Evolutionary conservation across 305 asterid genomes (phyloP).

Genomic region (Andrographis paniculata): DNA sequence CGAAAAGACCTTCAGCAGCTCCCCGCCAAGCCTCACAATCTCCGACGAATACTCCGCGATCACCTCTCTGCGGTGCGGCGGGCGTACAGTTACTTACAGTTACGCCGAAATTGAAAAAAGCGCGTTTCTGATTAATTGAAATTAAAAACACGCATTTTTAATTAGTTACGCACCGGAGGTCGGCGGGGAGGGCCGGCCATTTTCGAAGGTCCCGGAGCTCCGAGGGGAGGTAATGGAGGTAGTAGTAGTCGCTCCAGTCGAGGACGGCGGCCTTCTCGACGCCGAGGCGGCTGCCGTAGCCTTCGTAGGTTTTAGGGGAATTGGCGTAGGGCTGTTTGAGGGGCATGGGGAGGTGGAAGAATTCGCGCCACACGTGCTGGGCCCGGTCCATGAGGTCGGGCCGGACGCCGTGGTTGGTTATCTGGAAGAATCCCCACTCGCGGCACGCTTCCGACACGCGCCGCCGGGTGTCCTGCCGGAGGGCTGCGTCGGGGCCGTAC

Average conservation of each 20-base stretch:
- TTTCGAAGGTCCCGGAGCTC: slow-evolving; percentile 48
- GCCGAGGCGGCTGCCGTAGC: slow-evolving; percentile 82
- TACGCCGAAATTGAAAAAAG: not conserved
- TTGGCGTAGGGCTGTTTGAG: slow-evolving; percentile 59
- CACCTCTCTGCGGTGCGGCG: slow-evolving; percentile 39
- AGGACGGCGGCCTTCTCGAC: slow-evolving; percentile 71
- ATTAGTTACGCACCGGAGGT: slow-evolving; percentile 36
- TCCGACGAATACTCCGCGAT: slow-evolving; percentile 52
- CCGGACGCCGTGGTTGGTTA: slow-evolving; percentile 57
- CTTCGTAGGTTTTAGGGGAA: slow-evolving; percentile 72
- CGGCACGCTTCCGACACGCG: slow-evolving; percentile 51
- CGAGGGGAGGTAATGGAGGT: slow-evolving; percentile 60
- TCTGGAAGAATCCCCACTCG: slow-evolving; percentile 76
- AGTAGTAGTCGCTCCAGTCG: slow-evolving; percentile 91
- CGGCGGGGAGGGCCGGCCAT: slow-evolving; percentile 65
- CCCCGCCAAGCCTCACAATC: slow-evolving; percentile 62
- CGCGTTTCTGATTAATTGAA: not conserved
- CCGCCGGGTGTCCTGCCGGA: slow-evolving; percentile 13
- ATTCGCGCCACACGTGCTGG: slow-evolving; percentile 57
- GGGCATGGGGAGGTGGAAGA: slow-evolving; percentile 68
- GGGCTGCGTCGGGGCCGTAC: slow-evolving; percentile 12
- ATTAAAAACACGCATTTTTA: no score
- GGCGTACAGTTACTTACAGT: not conserved
- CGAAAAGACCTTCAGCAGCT: slow-evolving; percentile 43
- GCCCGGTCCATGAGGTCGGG: slow-evolving; percentile 53